Conservation (phyloP, 176 grass and related monocot species). For the Oryza australiensis region DNA sequence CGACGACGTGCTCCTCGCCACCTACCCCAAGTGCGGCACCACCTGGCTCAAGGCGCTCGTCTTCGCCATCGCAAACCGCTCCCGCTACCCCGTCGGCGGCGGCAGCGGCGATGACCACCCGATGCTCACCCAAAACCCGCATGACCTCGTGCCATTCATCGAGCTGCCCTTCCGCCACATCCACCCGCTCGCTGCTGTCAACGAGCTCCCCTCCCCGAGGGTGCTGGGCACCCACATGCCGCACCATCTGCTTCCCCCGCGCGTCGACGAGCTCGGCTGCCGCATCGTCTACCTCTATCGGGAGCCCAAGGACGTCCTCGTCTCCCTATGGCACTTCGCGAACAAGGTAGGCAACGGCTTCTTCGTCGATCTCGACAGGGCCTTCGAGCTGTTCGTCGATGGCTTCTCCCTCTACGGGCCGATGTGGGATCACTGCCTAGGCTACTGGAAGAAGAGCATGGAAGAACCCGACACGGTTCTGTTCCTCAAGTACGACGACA, state of each 20-base stretch:
- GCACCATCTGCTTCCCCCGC: not conserved
- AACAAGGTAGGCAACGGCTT: not conserved
- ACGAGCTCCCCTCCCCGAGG: not conserved
- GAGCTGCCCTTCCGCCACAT: not conserved
- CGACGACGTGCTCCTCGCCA: constrained; percentile 31
- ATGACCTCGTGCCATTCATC: not conserved
- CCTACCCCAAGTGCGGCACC: constrained; percentile 34
- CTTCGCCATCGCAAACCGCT: constrained; percentile 16
- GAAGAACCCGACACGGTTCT: not conserved
- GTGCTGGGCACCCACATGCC: constrained; percentile 24
- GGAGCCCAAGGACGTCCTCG: constrained; percentile 27
- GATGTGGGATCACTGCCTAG: constrained; percentile 2
- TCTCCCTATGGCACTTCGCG: constrained; percentile 5
- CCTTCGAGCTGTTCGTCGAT: constrained; percentile 12
- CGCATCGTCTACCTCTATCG: constrained; percentile 19
- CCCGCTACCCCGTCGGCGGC: not conserved
- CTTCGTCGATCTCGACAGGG: not conserved
- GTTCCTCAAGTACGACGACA: constrained; percentile 20
- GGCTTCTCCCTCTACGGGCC: not conserved
- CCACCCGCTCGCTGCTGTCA: constrained; percentile 6
- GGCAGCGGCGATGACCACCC: not conserved
- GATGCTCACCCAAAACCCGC: not conserved
- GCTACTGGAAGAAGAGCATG: not conserved
- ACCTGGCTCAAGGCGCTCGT: constrained; percentile 48
- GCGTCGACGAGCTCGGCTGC: not conserved